A percentile compares a stretch with the other conserved stretches of the same genome.
Conservation (phyloP, 306 rosid species). For the Lablab purpureus region DNA sequence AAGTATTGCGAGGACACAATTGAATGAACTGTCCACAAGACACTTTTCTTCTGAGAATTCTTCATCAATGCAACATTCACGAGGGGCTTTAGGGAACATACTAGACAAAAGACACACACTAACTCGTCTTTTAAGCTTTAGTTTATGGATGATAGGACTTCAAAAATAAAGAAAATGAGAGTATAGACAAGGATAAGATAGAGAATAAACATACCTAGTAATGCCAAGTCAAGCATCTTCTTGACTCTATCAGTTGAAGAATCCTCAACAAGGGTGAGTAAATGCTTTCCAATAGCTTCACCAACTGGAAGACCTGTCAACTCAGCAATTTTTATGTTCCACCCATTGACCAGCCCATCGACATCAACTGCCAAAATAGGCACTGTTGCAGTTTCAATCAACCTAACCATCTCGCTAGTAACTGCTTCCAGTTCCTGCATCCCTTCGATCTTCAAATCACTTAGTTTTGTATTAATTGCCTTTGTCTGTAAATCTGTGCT, state of each 20-base stretch:
- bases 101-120: background rate
- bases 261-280: slow-evolving; percentile 87
- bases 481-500: slow-evolving; percentile 46
- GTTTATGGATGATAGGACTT: slow-evolving; percentile 26
- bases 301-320: slow-evolving; percentile 91
- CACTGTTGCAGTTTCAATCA: slow-evolving; percentile 93
- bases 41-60: slow-evolving; percentile 26
- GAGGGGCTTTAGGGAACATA: slow-evolving; percentile 17
- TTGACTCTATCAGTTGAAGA: slow-evolving; percentile 67
- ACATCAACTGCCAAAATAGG: slow-evolving; percentile 93
- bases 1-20: background rate
- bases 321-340: slow-evolving; percentile 90
- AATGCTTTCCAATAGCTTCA: slow-evolving; percentile 79
- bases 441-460: slow-evolving; percentile 82
- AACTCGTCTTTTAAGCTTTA: background rate
- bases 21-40: slow-evolving; percentile 19
- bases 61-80: slow-evolving; percentile 22
- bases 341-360: slow-evolving; percentile 84
- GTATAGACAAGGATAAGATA: background rate
- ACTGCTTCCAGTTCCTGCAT: slow-evolving; percentile 92
- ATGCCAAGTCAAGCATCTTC: slow-evolving; percentile 77
- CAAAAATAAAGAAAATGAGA: slow-evolving; percentile 24
- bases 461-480: slow-evolving; percentile 64
- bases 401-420: slow-evolving; percentile 93
- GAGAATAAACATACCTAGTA: slow-evolving; percentile 62